A percentile compares a stretch with the other conserved stretches of the same genome.
Evolutionary conservation across 1,284 basidiomycete species (phyloP).

Genomic region (Sphaerobolus stellatus): DNA sequence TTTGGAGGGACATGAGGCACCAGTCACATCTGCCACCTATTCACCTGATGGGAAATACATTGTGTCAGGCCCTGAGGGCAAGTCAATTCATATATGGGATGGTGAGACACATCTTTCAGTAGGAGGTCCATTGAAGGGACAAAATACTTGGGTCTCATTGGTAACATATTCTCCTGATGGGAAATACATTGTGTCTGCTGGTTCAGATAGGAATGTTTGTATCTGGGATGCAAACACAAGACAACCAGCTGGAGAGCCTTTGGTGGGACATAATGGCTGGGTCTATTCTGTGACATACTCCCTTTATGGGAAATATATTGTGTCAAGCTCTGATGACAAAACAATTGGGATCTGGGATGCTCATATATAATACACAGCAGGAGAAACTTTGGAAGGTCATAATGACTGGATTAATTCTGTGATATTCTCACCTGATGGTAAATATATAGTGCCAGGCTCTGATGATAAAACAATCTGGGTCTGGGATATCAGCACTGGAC

Average conservation of each 20-base stretch:
- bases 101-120: neutral
- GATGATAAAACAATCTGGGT: constrained; percentile 6
- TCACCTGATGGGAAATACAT: constrained; percentile 21
- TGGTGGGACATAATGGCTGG: too few species aligned
- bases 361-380: too few species aligned
- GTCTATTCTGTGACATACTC: too few species aligned
- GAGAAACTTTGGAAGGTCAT: constrained; percentile 14
- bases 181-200: constrained; percentile 26
- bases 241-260: too few species aligned
- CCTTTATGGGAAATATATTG: too few species aligned
- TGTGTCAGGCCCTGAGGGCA: constrained; percentile 20
- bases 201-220: constrained; percentile 24
- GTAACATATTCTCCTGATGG: constrained; percentile 19
- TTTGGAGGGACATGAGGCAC: constrained; percentile 3
- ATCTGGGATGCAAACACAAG: constrained; percentile 24
- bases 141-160: neutral
- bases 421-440: constrained; percentile 16
- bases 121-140: too few species aligned
- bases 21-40: constrained; percentile 10
- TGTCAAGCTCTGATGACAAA: too few species aligned
- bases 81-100: constrained; percentile 19
- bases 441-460: constrained; percentile 18
- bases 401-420: constrained; percentile 13
- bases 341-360: too few species aligned
- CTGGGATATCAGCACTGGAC: neutral